Base-by-base conservation (phyloP, 345 rosid genomes). In the Eucalyptus tenuipes region DNA sequence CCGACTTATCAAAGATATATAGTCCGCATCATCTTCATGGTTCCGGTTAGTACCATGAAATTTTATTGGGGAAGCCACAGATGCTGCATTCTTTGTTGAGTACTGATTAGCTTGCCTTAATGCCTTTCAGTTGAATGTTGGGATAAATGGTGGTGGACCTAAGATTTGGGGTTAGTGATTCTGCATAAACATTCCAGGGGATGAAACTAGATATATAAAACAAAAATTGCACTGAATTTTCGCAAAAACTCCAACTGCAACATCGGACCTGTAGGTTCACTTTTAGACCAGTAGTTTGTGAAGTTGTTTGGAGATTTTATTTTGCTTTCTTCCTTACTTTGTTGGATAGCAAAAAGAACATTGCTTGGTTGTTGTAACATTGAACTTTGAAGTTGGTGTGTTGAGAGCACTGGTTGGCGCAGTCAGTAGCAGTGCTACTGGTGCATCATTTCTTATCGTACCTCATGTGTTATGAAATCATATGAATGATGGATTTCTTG, bases 1-100 rank as follows among this genome's bases (percentile, higher is more conserved):
- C 99, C 99, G 86, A 98, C 96, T 90, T 97, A 95, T 86, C 99
- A 98, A 95, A 94, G 99, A 96, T 98, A 89, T 89, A 97, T 97
- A n/a, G 99, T 98, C n/a, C 98, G 99, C 88, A 98, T 98, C 59
- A 94, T 98, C 92, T 96, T 97, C 89, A 98, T 97, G 99, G 99
- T 98, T 89, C 99, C 99, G 88, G 99, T 97, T 22, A 91, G 98
- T 92, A 48, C n/a, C 33, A 14, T 75, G 49, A 49, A 47, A 33
- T 10, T 85, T n/a, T 40, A 24, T 87, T 47, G 44, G 59, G 37
- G 27, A 50, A 45, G 9, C 84, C 27, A 40, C 18, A 24, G 33
- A 42, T 7, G 55, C 45, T 33, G 66, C 44, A 52, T 22, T 52
- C 86, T 16, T 42, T 18, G 45, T 16, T 49, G 45, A 13, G 40